phyloP scores from a whole-genome alignment of 441 rosid genomes.

The Pelargonium myrrhifolium region DNA sequence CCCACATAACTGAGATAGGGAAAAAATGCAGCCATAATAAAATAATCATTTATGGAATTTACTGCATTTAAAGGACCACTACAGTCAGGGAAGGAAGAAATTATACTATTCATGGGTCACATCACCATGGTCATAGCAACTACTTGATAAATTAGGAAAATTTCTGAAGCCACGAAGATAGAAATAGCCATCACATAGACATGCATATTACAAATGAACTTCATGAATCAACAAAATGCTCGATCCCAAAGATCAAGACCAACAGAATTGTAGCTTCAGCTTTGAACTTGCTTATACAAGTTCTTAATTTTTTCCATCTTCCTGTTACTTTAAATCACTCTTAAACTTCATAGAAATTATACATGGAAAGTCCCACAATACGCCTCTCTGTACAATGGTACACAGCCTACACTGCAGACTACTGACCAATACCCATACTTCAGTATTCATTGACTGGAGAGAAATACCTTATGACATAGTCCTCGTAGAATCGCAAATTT shows the following conservation, averaged over 20 bases:
- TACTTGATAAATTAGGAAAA: neutral
- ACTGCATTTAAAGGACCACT: neutral
- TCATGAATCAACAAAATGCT: neutral
- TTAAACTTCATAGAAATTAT: neutral
- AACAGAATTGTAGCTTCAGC: slow-evolving; percentile 2
- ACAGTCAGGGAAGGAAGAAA: neutral
- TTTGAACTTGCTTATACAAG: neutral
- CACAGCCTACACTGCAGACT: neutral
- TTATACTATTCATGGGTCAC: neutral
- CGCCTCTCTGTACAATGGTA: neutral
- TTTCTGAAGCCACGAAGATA: neutral
- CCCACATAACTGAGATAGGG: neutral
- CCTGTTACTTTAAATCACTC: neutral
- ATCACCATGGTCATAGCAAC: neutral
- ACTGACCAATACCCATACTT: neutral
- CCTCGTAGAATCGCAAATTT: slow-evolving; percentile 70
- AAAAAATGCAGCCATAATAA: neutral
- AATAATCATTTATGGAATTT: neutral
- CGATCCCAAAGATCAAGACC: neutral
- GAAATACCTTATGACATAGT: slow-evolving; percentile 59
- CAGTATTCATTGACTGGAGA: neutral
- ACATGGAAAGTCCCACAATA: neutral
- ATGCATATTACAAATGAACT: neutral
- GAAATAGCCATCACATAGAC: neutral
- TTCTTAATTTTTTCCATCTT: neutral